Base-by-base conservation (phyloP, 2,329 filamentous ascomycete genomes). In the Cladophialophora bantiana region DNA sequence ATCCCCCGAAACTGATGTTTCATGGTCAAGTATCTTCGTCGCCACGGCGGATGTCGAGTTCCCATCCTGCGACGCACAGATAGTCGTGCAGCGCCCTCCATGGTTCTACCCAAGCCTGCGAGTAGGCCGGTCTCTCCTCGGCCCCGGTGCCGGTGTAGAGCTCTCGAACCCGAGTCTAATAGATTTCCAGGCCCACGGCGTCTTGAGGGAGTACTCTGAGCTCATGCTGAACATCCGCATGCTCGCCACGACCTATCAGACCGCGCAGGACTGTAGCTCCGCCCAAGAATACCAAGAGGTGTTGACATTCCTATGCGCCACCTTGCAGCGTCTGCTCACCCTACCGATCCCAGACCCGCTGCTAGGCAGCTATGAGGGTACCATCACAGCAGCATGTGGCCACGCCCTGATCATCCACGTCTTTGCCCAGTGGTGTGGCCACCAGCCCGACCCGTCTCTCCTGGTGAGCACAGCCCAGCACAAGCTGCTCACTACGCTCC, bases 141-240 rank as follows among this genome's bases (percentile, higher is more conserved):
- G 34, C 18, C 26, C 59, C 15, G 35, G 10, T 1, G 18, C 55
- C 42, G 12, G 12, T 13, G 59, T 31, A 34, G 32, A 48, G n/a
- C 15, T 53, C 59, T 34, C 48, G 59, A 54, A 61, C 59, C 59
- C 59, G 59, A 61, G 40, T 18, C 12, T 18, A 36, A 35, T 62
- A 18, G 60, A 62, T 26, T 62, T 62, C 12, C 60, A 56, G 15
- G 36, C 60, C 15, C 60, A 62, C 31, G 60, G 60, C 10, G 60
- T 62, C 15, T 10, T 50, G 36, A 10, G 26, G 15, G 60, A 55
- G 38, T 62, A 56, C 13, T 42, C 60, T 15, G 60, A 62, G 40
- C 52, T 62, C 35, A 62, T 62, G 60, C 60, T 62, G 26, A 62
- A 62, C 20, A 54, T 62, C 26, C 60, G 60, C 38, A 62, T 62